Conservation (phyloP, 2,329 filamentous ascomycete species). For the Polychaeton citri region DNA sequence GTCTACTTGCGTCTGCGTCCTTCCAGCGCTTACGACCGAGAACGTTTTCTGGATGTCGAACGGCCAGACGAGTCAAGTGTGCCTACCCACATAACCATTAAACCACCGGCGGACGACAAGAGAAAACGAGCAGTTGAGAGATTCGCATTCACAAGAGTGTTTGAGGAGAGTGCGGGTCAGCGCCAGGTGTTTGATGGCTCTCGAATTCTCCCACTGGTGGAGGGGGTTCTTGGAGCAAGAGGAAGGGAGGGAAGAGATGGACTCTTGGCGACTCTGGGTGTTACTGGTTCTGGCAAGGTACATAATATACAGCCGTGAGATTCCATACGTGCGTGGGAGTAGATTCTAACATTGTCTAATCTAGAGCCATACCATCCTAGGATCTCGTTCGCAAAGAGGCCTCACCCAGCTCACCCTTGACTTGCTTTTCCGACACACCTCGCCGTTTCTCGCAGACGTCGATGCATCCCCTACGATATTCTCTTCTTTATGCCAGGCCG, state of each 20-base stretch:
- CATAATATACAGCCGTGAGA: background rate
- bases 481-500: slow-evolving; percentile 60
- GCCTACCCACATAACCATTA: slow-evolving; percentile 39
- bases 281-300: slow-evolving; percentile 94
- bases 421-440: slow-evolving; percentile 72
- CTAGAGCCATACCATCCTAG: slow-evolving; percentile 90
- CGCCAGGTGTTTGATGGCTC: slow-evolving; percentile 76
- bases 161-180: slow-evolving; percentile 74
- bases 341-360: slow-evolving; percentile 4
- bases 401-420: slow-evolving; percentile 86
- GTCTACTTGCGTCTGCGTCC: slow-evolving; percentile 71
- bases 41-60: slow-evolving; percentile 73
- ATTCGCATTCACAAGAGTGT: slow-evolving; percentile 88
- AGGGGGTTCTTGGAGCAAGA: slow-evolving; percentile 62
- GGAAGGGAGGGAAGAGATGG: slow-evolving; percentile 76
- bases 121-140: slow-evolving; percentile 80
- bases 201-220: slow-evolving; percentile 59
- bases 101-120: slow-evolving; percentile 60
- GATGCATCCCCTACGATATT: slow-evolving; percentile 47
- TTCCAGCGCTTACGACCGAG: slow-evolving; percentile 26
- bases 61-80: slow-evolving; percentile 21
- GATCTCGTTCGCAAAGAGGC: slow-evolving; percentile 73
- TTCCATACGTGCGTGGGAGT: slow-evolving; percentile 1
- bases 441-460: slow-evolving; percentile 53
- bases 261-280: slow-evolving; percentile 77